Evolutionary conservation across 2,329 filamentous ascomycete genomes (phyloP), one percentile per base, ranked within the genome.

Genomic region (Aspergillus sclerotialis): DNA sequence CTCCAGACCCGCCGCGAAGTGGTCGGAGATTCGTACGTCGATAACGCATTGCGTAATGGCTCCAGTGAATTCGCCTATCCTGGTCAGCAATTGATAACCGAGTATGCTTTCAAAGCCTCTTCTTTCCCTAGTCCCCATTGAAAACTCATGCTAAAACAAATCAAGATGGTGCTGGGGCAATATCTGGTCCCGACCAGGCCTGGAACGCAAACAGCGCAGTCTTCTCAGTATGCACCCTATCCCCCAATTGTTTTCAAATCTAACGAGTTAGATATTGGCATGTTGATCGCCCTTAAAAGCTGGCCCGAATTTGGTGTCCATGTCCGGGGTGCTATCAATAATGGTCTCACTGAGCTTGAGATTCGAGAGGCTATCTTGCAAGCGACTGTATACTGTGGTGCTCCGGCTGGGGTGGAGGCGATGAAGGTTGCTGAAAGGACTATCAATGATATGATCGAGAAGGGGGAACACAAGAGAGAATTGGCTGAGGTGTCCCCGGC

Each of bases 261-360:
- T 16, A 17, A 30, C 14, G 15, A 10, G 11, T 3, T 16, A 16
- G 28, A 78, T 49, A 72, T 80, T 30, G 74, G 68, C 33, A 79
- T 80, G 72, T 64, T 80, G 25, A 70, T 70, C 49, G 73, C 74
- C 1, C 61, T 77, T 33, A 78, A 78, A 43, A 63, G 72, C 3
- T 62, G 61, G 3, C 66, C 72, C 0, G 76, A 80, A 49, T 59
- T 80, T 28, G 75, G 65, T 0, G 70, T 73, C 4, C 76, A 80
- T 48, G 63, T 76, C 8, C 62, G 73, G 18, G 76, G 76, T 0
- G 76, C 76, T 1, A 52, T 75, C 42, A 77, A 72, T 45, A 80
- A 80, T 42, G 76, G 76, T 0, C 59, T 73, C 3, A 68, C 64
- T 0, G 74, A 76, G 46, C 52, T 72, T 15, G 75, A 80, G 54